Evolutionary conservation across 2,329 filamentous ascomycete species (phyloP).

Genomic region (Colletotrichum theobromicola): DNA sequence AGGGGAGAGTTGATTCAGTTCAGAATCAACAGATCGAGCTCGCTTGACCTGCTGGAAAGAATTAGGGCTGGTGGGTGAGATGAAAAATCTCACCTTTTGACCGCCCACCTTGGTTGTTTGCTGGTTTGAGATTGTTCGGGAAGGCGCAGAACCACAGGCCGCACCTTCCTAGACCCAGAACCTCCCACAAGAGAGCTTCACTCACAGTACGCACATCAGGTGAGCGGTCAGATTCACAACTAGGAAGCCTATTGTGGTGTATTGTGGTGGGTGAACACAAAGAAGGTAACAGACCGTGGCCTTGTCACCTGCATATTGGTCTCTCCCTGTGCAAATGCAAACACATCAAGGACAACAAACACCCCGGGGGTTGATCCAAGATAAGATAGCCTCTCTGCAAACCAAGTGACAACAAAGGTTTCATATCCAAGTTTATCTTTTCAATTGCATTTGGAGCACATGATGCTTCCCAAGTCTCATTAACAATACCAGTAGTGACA

Average conservation of each 20-base stretch:
- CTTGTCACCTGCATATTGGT: background rate
- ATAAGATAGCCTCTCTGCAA: background rate
- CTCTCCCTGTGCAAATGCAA: background rate
- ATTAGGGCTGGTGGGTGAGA: background rate
- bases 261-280: background rate
- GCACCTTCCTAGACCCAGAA: background rate
- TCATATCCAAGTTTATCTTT: fast-evolving
- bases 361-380: fast-evolving
- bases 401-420: fast-evolving
- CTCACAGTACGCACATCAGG: background rate
- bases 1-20: background rate
- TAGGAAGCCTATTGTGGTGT: fast-evolving
- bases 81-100: background rate
- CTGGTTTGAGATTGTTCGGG: fast-evolving
- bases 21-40: background rate
- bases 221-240: fast-evolving
- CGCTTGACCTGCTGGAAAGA: fast-evolving
- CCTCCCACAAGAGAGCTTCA: background rate
- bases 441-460: fast-evolving
- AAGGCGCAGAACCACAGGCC: background rate
- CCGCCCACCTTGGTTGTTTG: background rate
- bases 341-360: background rate
- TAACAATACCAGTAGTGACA: background rate
- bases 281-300: background rate
- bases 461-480: background rate